Evolutionary conservation across 768 basidiomycete species (phyloP).

Genomic region (Russula olivacea): DNA sequence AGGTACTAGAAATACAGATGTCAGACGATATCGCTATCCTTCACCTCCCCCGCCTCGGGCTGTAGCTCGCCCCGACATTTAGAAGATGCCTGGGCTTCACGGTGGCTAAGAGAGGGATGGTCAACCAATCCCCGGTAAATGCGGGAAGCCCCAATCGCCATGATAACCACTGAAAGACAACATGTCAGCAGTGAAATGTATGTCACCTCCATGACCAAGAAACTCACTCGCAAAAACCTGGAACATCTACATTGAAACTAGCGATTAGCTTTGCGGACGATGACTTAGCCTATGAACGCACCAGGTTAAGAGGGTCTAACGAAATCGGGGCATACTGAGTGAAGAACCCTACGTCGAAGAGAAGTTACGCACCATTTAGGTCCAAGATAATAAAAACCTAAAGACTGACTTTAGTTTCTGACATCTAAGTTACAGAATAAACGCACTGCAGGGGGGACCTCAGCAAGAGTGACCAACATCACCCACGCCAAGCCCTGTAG

Average conservation of each 20-base stretch:
- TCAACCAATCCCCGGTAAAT: slow-evolving; percentile 18
- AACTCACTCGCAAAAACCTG: slow-evolving; percentile 12
- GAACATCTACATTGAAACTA: slow-evolving; percentile 7
- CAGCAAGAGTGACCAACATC: slow-evolving; percentile 10
- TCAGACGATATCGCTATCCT: neutral
- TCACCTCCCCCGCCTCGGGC: neutral
- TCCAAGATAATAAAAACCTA: slow-evolving; percentile 18
- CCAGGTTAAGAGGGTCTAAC: slow-evolving; percentile 19
- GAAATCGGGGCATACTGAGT: neutral
- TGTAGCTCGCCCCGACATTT: neutral
- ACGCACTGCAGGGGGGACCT: slow-evolving; percentile 16
- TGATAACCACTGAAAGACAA: slow-evolving; percentile 8
- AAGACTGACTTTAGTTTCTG: neutral
- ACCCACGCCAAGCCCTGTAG: slow-evolving; percentile 12
- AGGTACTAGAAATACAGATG: neutral
- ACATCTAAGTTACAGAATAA: neutral
- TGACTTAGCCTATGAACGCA: neutral
- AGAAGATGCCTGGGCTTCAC: neutral
- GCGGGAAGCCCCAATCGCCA: slow-evolving; percentile 14
- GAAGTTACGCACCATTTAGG: slow-evolving; percentile 15
- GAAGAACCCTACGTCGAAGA: neutral
- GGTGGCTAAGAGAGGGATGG: neutral
- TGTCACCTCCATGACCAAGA: neutral
- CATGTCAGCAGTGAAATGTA: neutral
- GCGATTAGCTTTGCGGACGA: neutral